A percentile compares a stretch with the other conserved stretches of the same genome.
Conservation (phyloP, 1,284 basidiomycete species). For the Porodaedalea pini region DNA sequence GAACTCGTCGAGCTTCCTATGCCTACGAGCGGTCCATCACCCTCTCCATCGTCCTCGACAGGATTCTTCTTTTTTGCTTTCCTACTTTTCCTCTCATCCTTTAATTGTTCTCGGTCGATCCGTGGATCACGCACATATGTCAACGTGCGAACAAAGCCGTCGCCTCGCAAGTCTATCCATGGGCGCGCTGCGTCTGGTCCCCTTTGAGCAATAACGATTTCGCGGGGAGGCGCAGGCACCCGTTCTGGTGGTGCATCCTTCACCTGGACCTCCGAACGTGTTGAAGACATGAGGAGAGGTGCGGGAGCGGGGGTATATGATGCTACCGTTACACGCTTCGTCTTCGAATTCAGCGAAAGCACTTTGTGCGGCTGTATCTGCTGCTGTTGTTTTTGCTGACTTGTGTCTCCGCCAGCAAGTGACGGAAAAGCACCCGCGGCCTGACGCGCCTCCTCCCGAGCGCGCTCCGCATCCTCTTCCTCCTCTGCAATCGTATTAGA, state of each 20-base stretch:
- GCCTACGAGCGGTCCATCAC: no score
- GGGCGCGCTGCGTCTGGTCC: constrained; percentile 36
- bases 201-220: constrained; percentile 35
- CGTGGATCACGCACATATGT: constrained; percentile 37
- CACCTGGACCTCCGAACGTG: constrained; percentile 26
- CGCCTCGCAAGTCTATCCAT: constrained; percentile 43
- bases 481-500: constrained; percentile 44
- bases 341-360: constrained; percentile 52
- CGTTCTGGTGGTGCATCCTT: constrained; percentile 35
- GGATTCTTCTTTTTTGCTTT: background rate
- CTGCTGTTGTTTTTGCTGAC: constrained; percentile 9
- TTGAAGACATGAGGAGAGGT: constrained; percentile 37
- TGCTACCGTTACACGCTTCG: constrained; percentile 48
- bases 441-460: constrained; percentile 42
- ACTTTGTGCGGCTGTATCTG: constrained; percentile 50
- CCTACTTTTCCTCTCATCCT: constrained; percentile 3
- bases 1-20: no score
- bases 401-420: constrained; percentile 29
- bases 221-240: constrained; percentile 40
- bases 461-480: constrained; percentile 43
- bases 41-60: no score
- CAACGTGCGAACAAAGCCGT: constrained; percentile 25
- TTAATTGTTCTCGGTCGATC: constrained; percentile 1
- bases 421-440: constrained; percentile 62
- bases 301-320: constrained; percentile 40